Base-by-base conservation (phyloP, 371 early-diverging fungal species). In the Caulochytrium protostelioides region DNA sequence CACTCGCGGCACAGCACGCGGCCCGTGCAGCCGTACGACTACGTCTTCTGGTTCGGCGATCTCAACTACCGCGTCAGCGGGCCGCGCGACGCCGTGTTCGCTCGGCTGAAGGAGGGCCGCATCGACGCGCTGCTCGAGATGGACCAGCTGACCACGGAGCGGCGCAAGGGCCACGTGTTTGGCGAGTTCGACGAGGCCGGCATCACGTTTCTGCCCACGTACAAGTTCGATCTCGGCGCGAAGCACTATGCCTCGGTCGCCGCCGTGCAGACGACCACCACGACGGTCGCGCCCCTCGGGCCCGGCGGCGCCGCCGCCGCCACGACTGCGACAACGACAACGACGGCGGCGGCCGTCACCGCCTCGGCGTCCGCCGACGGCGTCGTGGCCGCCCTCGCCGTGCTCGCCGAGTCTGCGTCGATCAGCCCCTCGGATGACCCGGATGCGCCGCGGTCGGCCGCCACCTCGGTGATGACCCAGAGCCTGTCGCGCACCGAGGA, bases 201-300 rank as follows among this genome's bases (percentile, higher is more conserved):
- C n/a, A 80, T 89, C 24, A 39, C 43, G 1, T 89, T 89, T 47
- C 59, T 54, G 15, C 90, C 90, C 10, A 85, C 86, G 0, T 89
- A 79, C 62, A 89, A 89, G 47, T 74, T 70, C 46, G 79, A 79
- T 47, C 50, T 62, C 6, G 47, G n/a, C n/a, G n/a, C n/a, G n/a
- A n/a, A n/a, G n/a, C n/a, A n/a, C n/a, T n/a, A n/a, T 12, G 52
- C 3, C 13, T 37, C 39, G 10, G 20, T 14, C 35, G 17, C 14
- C 13, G 21, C n/a, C n/a, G n/a, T n/a, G n/a, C n/a, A n/a, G n/a
- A n/a, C 17, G 17, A 28, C 2, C 3, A 28, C 28, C 14, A 28
- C 5, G 17, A 28, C 17, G 17, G 3, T 17, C 14, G 17, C 17
- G 17, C 14, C 5, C 14, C 14, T 28, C 5, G 17, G 3, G 17